phyloP scores from a whole-genome alignment of 176 grass and related monocot genomes.

The Thinopyrum elongatum region DNA sequence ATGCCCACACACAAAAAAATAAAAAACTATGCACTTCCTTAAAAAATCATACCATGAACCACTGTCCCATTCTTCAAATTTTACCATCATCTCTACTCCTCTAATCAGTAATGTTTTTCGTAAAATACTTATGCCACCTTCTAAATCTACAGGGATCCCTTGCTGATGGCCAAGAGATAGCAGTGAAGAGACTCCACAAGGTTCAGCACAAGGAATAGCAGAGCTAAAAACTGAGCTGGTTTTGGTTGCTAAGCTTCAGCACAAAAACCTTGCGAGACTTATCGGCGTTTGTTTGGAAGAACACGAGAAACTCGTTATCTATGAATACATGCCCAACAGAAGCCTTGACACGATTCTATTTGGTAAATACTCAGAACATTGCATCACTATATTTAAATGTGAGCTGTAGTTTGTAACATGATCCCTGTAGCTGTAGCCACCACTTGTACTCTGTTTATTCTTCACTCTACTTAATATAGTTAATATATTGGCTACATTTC shows the following conservation, averaged over 20 bases:
- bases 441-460: too few species aligned
- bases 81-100: too few species aligned
- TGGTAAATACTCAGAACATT: neutral
- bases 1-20: neutral
- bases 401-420: neutral
- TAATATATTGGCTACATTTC: too few species aligned
- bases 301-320: neutral
- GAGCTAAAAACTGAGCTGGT: constrained; percentile 13
- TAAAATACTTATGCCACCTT: too few species aligned
- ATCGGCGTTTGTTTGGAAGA: constrained; percentile 16
- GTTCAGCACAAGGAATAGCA: constrained; percentile 37
- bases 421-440: too few species aligned
- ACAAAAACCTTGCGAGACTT: constrained; percentile 52
- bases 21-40: too few species aligned
- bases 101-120: too few species aligned
- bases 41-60: too few species aligned
- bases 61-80: too few species aligned
- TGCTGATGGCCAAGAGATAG: constrained; percentile 30
- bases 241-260: constrained; percentile 43
- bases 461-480: too few species aligned
- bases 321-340: neutral
- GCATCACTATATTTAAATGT: neutral
- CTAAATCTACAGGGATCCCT: constrained; percentile 5
- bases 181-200: constrained; percentile 16
- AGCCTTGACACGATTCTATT: neutral